Conservation (phyloP, 2,329 filamentous ascomycete genomes). For the Orbilia blumenaviensis region DNA sequence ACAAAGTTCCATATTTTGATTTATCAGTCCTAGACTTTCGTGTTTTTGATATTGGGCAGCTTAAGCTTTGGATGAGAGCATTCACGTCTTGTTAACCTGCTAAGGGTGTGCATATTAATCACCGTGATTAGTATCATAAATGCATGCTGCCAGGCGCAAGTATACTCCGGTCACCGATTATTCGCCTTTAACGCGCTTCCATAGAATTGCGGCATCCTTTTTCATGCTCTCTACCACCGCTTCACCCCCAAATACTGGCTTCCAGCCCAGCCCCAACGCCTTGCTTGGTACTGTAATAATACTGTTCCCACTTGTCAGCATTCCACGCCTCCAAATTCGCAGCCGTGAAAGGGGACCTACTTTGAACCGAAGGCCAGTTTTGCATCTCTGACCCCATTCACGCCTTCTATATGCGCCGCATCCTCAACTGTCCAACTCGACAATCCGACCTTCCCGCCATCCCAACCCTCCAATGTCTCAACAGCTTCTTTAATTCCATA, state of each 20-base stretch:
- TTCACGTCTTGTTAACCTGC: too few relatives aligned
- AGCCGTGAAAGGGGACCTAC: neutral
- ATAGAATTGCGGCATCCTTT: conserved; percentile 23
- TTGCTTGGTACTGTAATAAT: conserved; percentile 31
- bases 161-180: neutral
- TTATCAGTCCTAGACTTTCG: too few relatives aligned
- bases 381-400: conserved; percentile 24
- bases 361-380: conserved; percentile 39
- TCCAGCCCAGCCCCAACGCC: conserved; percentile 24
- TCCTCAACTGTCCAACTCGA: conserved; percentile 33
- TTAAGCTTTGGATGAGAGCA: too few relatives aligned
- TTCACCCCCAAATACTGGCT: conserved; percentile 30
- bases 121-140: neutral
- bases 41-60: too few relatives aligned
- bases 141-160: neutral
- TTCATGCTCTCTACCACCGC: conserved; percentile 34
- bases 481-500: conserved; percentile 30
- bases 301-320: conserved; percentile 2
- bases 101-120: too few relatives aligned
- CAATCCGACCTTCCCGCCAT: conserved; percentile 11
- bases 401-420: conserved; percentile 11
- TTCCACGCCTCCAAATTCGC: neutral
- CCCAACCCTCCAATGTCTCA: conserved; percentile 25
- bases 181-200: conserved; percentile 3
- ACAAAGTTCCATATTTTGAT: too few relatives aligned